Conservation (phyloP, 2,329 filamentous ascomycete genomes). For the Aspergillus intermedius region DNA sequence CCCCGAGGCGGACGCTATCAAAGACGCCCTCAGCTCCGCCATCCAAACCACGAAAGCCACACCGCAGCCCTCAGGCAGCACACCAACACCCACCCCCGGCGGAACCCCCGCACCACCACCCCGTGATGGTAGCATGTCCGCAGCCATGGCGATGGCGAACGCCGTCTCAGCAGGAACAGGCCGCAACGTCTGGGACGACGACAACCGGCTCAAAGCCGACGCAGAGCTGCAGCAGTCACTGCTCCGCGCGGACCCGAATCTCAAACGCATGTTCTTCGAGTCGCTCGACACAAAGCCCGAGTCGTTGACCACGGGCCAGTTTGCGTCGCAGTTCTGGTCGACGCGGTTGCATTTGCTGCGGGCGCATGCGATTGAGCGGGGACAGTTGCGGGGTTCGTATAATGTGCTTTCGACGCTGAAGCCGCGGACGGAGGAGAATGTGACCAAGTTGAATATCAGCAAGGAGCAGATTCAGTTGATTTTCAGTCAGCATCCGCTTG, state of each 20-base stretch:
- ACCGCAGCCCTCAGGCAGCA: no score
- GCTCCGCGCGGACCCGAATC: conserved; percentile 67
- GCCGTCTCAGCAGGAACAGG: conserved; percentile 49
- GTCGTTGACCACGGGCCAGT: conserved; percentile 69
- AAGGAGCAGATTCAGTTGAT: conserved; percentile 91
- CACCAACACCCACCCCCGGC: neutral
- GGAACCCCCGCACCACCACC: conserved; percentile 23
- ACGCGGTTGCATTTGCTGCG: conserved; percentile 78
- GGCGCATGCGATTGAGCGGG: conserved; percentile 80
- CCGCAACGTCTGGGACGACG: conserved; percentile 68
- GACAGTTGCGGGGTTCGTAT: conserved; percentile 81
- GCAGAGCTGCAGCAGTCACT: conserved; percentile 80
- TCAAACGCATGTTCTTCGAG: conserved; percentile 83
- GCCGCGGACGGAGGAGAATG: conserved; percentile 66
- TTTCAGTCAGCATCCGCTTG: conserved; percentile 84
- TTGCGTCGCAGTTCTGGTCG: conserved; percentile 92
- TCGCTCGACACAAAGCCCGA: conserved; percentile 77
- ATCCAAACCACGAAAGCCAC: conserved; percentile 62
- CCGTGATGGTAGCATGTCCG: conserved; percentile 48
- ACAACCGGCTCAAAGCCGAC: conserved; percentile 68
- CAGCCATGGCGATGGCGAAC: conserved; percentile 71
- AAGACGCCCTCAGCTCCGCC: conserved; percentile 71
- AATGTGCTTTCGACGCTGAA: conserved; percentile 91
- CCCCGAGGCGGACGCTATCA: conserved; percentile 76
- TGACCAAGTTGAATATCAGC: conserved; percentile 73